Conservation (phyloP, 1,284 basidiomycete genomes). For the Takashimella koratensis region DNA sequence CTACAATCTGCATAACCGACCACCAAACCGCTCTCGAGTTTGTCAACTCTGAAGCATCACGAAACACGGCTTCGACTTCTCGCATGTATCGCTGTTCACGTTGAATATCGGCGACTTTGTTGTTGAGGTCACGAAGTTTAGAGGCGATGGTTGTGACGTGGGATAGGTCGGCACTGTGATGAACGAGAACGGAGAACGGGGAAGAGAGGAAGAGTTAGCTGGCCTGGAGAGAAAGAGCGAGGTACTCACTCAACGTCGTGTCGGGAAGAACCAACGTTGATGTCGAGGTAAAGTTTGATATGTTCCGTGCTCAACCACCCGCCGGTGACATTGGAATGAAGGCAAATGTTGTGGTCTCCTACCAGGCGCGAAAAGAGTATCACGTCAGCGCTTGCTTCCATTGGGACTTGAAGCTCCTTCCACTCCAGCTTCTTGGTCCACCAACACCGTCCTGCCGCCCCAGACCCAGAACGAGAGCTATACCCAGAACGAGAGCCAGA, state of each 20-base stretch:
- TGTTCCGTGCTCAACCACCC: conserved; percentile 81
- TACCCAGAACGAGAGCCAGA: background rate
- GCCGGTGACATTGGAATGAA: conserved; percentile 78
- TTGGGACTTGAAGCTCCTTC: no score
- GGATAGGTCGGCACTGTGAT: conserved; percentile 62
- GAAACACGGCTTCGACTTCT: conserved; percentile 87
- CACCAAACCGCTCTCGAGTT: conserved; percentile 93
- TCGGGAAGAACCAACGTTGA: conserved; percentile 84
- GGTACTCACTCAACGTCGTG: conserved; percentile 64
- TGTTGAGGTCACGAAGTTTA: conserved; percentile 87
- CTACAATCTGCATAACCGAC: conserved; percentile 77
- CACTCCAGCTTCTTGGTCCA: no score
- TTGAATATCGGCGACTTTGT: conserved; percentile 85
- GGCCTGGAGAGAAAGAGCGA: conserved; percentile 3
- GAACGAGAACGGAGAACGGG: background rate
- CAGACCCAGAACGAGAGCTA: background rate
- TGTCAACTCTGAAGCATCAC: conserved; percentile 81
- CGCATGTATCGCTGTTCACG: conserved; percentile 97
- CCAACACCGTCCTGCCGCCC: no score
- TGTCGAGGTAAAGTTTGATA: conserved; percentile 90
- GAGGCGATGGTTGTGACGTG: conserved; percentile 83
- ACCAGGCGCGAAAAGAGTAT: background rate
- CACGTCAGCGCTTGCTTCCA: no score
- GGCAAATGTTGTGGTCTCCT: conserved; percentile 95
- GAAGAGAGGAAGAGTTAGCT: background rate